phyloP scores from a whole-genome alignment of 805 yeast genomes.

The Millerozyma acaciae region DNA sequence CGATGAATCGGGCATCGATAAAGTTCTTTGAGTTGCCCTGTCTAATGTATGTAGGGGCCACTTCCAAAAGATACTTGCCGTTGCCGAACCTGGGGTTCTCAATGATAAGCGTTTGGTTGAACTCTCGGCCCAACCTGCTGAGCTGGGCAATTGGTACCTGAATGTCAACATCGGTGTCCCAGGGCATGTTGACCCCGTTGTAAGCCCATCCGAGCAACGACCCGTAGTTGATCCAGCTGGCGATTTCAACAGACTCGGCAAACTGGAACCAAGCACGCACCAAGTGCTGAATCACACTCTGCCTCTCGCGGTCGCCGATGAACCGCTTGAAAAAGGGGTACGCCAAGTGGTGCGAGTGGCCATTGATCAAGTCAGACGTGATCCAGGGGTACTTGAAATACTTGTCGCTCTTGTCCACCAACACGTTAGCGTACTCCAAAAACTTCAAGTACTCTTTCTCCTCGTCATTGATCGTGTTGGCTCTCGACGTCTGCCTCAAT shows the following conservation, averaged over 20 bases:
- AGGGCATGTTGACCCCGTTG: constrained; percentile 30
- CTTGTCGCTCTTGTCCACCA: constrained; percentile 23
- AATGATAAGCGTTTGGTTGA: constrained; percentile 19
- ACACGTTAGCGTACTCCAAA: constrained; percentile 21
- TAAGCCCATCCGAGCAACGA: constrained; percentile 28
- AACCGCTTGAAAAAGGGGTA: constrained; percentile 36
- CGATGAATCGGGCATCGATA: constrained; percentile 37
- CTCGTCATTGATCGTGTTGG: constrained; percentile 10
- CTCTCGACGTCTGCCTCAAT: constrained; percentile 16
- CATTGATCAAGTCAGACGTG: constrained; percentile 29
- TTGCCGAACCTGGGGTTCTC: constrained; percentile 32
- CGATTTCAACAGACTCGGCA: constrained; percentile 26
- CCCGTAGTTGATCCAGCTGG: constrained; percentile 28
- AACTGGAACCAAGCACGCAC: constrained; percentile 35
- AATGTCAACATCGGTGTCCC: constrained; percentile 30
- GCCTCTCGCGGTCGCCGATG: constrained; percentile 33
- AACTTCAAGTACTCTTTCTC: constrained; percentile 26
- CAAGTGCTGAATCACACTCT: constrained; percentile 35
- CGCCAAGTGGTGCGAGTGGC: constrained; percentile 31
- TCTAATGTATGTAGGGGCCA: constrained; percentile 22
- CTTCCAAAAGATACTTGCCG: constrained; percentile 21
- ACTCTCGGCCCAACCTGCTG: constrained; percentile 21
- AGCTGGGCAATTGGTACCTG: constrained; percentile 24
- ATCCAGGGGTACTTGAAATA: constrained; percentile 41
- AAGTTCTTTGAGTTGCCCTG: constrained; percentile 42